Percentiles rank a stretch among this genome's conserved stretches.
phyloP scores from a whole-genome alignment of 345 rosid species.

The Acer yangbiense region DNA sequence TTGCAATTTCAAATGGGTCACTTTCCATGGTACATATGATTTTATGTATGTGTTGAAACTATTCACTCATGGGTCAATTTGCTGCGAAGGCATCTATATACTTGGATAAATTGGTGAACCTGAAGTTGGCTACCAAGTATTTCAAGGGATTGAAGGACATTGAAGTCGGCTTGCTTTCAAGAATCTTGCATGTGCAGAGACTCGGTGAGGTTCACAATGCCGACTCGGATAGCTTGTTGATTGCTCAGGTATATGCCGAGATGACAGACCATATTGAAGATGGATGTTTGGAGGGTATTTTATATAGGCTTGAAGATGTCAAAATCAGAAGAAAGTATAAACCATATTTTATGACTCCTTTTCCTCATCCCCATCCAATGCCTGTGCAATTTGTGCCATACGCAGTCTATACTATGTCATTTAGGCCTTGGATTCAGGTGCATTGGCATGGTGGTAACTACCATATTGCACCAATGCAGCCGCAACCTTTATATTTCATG shows the following conservation, averaged over 20 bases:
- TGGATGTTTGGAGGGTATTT: background rate
- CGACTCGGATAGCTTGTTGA: background rate
- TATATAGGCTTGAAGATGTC: background rate
- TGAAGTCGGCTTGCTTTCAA: background rate
- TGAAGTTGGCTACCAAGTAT: background rate
- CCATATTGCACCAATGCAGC: no score
- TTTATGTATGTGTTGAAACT: background rate
- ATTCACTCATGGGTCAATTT: background rate
- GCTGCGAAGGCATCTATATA: background rate
- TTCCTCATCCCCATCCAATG: background rate
- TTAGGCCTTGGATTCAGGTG: no score
- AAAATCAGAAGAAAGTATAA: background rate
- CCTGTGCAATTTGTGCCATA: background rate
- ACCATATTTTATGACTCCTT: background rate
- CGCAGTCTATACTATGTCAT: no score
- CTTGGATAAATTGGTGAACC: background rate
- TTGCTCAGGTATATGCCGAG: background rate
- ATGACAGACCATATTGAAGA: background rate
- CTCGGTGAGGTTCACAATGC: background rate
- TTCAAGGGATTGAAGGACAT: background rate
- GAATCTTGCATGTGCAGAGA: background rate
- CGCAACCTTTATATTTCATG: no score
- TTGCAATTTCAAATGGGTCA: background rate
- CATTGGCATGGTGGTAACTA: no score
- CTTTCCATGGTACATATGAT: background rate